Percentiles rank a stretch among this genome's conserved stretches.
Conservation (phyloP, 345 rosid genomes). For the Nasturtium officinale region DNA sequence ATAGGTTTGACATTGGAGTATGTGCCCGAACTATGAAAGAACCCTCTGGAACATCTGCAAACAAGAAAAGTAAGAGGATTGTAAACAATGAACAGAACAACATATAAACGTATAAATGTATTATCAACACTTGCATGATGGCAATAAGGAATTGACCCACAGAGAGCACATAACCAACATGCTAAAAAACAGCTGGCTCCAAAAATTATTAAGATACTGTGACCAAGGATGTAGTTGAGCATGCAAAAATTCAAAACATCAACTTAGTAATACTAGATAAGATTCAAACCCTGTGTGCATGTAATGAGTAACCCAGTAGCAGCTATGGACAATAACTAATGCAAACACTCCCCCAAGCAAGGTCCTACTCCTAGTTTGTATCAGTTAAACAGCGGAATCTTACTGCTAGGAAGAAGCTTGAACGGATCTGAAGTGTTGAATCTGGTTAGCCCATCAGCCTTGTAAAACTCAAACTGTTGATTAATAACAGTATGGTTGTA, state of each 20-base stretch:
- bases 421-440: constrained; percentile 75
- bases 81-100: constrained; percentile 2
- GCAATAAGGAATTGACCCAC: neutral
- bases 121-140: constrained; percentile 17
- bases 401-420: constrained; percentile 98
- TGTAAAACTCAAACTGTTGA: constrained; percentile 82
- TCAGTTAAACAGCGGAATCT: constrained; percentile 28
- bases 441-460: constrained; percentile 79
- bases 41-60: constrained; percentile 96
- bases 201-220: neutral
- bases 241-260: neutral
- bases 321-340: constrained; percentile 15
- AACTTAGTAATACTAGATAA: neutral
- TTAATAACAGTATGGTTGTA: constrained; percentile 87
- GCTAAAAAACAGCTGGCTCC: constrained; percentile 1
- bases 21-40: constrained; percentile 92
- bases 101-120: neutral
- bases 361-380: constrained; percentile 9
- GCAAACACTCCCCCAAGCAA: neutral
- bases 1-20: constrained; percentile 95
- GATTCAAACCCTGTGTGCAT: neutral
- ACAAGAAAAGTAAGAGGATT: constrained; percentile 16
- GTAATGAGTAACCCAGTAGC: neutral
- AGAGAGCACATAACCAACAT: neutral
- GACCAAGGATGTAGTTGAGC: neutral